Evolutionary conservation across 345 rosid genomes (phyloP).

Genomic region (Syzygium aromaticum): DNA sequence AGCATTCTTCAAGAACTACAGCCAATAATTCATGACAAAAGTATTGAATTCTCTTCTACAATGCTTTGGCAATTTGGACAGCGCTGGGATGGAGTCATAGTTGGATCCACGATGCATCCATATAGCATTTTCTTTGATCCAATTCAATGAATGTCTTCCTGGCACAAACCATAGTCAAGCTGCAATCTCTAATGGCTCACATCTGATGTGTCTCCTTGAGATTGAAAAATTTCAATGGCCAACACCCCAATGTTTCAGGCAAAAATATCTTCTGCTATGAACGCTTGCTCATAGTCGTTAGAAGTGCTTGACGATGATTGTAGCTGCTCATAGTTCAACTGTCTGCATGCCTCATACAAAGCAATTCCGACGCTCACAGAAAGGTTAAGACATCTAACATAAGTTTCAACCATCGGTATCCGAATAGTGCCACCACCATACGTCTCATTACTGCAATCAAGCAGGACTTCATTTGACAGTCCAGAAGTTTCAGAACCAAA

Average conservation of each 20-base stretch:
- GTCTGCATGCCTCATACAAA: constrained; percentile 84
- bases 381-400: constrained; percentile 86
- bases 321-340: constrained; percentile 72
- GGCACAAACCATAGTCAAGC: neutral
- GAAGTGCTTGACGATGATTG: constrained; percentile 22
- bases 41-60: neutral
- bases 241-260: constrained; percentile 17
- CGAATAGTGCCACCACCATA: constrained; percentile 72
- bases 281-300: constrained; percentile 16
- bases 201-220: neutral
- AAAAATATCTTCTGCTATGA: constrained; percentile 57
- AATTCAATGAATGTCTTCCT: neutral
- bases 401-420: constrained; percentile 90
- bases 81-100: neutral
- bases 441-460: constrained; percentile 49
- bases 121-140: neutral
- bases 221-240: neutral
- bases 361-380: constrained; percentile 92
- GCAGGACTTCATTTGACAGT: constrained; percentile 68
- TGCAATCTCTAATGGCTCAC: neutral
- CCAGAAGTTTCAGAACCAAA: constrained; percentile 91
- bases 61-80: neutral
- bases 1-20: neutral
- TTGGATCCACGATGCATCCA: neutral
- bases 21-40: neutral